A percentile compares a stretch with the other conserved stretches of the same genome.
These are phyloP conservation scores for Talaromyces sp. DNA, from an alignment of 2,329 filamentous ascomycete genomes.

Conservation along the genomic window DNA sequence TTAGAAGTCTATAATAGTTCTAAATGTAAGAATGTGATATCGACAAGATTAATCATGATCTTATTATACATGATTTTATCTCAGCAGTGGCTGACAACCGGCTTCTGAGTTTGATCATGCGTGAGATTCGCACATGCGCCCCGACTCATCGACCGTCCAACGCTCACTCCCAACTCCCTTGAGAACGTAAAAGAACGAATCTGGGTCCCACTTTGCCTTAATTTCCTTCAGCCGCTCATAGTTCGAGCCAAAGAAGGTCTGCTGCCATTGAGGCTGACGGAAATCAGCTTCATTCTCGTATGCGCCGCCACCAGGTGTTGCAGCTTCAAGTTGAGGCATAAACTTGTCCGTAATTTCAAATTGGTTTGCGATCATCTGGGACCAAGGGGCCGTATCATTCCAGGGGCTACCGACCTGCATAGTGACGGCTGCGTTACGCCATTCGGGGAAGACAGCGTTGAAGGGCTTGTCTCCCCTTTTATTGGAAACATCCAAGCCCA, in stretches of 20 bases:
- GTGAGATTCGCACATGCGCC: slow-evolving; percentile 2
- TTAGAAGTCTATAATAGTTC: neutral
- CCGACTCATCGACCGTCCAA: neutral
- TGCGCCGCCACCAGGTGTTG: slow-evolving; percentile 8
- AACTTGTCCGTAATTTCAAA: neutral
- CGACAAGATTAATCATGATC: neutral
- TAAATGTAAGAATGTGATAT: neutral
- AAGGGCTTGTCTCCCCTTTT: neutral
- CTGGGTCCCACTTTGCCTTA: slow-evolving; percentile 24
- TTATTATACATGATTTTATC: no score
- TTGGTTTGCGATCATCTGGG: neutral
- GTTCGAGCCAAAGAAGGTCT: slow-evolving; percentile 18
- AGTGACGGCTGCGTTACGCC: neutral
- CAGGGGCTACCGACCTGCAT: neutral
- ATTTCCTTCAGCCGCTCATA: slow-evolving; percentile 19
- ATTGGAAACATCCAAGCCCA: neutral
- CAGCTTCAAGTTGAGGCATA: slow-evolving; percentile 6
- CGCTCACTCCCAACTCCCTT: slow-evolving; percentile 4
- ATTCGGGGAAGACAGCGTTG: neutral
- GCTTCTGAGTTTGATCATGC: neutral
- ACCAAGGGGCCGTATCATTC: neutral
- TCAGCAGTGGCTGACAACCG: neutral
- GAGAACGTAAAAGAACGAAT: slow-evolving; percentile 5
- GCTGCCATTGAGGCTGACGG: slow-evolving; percentile 16
- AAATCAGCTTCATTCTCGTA: slow-evolving; percentile 17